These are phyloP conservation scores for Talaromyces rugulosus DNA, from an alignment of 2,329 filamentous ascomycete species.

Conservation along the genomic window DNA sequence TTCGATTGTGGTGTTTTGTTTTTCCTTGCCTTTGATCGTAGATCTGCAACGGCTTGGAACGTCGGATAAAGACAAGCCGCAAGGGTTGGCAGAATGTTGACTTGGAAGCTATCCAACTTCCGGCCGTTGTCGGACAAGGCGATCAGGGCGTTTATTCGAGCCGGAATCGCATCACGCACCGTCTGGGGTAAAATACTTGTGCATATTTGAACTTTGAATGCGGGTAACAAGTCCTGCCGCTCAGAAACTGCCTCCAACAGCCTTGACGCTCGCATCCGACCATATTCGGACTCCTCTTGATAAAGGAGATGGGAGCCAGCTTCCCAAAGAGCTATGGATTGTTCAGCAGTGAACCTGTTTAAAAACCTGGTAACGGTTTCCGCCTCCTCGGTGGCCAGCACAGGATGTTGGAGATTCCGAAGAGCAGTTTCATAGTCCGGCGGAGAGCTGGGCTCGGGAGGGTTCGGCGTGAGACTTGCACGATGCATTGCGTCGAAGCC, in stretches of 20 bases:
- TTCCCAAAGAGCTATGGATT: constrained; percentile 38
- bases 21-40: constrained; percentile 36
- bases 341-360: constrained; percentile 35
- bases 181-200: constrained; percentile 31
- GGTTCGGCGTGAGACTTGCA: constrained; percentile 32
- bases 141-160: constrained; percentile 36
- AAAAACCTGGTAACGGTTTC: constrained; percentile 30
- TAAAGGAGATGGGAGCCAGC: constrained; percentile 34
- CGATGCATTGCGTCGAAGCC: constrained; percentile 41
- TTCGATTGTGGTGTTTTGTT: constrained; percentile 29
- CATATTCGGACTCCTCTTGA: constrained; percentile 31
- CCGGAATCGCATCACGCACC: constrained; percentile 33
- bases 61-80: constrained; percentile 36
- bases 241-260: constrained; percentile 34
- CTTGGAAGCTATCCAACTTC: constrained; percentile 37
- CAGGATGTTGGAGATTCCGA: constrained; percentile 27
- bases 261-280: constrained; percentile 30
- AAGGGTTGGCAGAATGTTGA: constrained; percentile 36
- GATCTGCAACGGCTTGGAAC: constrained; percentile 32
- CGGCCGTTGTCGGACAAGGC: constrained; percentile 40
- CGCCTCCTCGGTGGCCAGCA: constrained; percentile 36
- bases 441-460: constrained; percentile 33
- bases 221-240: constrained; percentile 36
- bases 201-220: constrained; percentile 31
- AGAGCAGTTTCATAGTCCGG: constrained; percentile 37